These are phyloP conservation scores for Yamadazyma dushanensis DNA, from an alignment of 1,139 yeast species.

Conservation along the genomic window DNA sequence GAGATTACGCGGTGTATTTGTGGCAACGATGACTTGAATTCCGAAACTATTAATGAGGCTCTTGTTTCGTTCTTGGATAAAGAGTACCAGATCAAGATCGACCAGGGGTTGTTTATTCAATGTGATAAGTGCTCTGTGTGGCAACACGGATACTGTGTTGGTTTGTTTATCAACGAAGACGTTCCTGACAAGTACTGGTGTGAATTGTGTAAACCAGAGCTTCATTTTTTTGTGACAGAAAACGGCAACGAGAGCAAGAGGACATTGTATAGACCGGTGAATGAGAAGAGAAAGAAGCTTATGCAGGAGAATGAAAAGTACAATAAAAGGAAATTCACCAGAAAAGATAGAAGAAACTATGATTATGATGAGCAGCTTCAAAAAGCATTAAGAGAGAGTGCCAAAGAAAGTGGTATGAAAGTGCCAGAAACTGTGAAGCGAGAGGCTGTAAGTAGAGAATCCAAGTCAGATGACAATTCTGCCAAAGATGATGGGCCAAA, in stretches of 20 bases:
- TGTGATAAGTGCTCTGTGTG: slow-evolving; percentile 93
- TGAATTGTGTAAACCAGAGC: slow-evolving; percentile 82
- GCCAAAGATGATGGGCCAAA: not conserved
- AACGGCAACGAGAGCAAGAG: slow-evolving; percentile 29
- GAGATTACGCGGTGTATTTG: slow-evolving; percentile 92
- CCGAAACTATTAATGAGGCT: slow-evolving; percentile 32
- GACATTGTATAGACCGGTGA: slow-evolving; percentile 51
- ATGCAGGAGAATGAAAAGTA: slow-evolving; percentile 58
- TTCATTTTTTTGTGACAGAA: slow-evolving; percentile 55
- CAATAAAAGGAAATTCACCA: slow-evolving; percentile 18
- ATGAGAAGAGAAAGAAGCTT: slow-evolving; percentile 47
- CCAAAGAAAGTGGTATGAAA: slow-evolving; percentile 34
- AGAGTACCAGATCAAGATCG: slow-evolving; percentile 64
- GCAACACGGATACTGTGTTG: slow-evolving; percentile 98
- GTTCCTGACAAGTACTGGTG: slow-evolving; percentile 95
- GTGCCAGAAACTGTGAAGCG: slow-evolving; percentile 18
- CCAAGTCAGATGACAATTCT: slow-evolving; percentile 9
- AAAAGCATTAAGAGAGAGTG: slow-evolving; percentile 71
- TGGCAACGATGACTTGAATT: slow-evolving; percentile 67
- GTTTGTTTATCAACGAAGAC: slow-evolving; percentile 66
- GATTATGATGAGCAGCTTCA: slow-evolving; percentile 68
- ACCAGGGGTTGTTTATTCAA: slow-evolving; percentile 78
- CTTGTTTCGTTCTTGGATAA: slow-evolving; percentile 46
- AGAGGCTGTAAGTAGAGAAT: not conserved
- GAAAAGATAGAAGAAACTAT: slow-evolving; percentile 40